These are phyloP conservation scores for Willaertia magna DNA, from an alignment of 208 protist species.

Conservation along the genomic window DNA sequence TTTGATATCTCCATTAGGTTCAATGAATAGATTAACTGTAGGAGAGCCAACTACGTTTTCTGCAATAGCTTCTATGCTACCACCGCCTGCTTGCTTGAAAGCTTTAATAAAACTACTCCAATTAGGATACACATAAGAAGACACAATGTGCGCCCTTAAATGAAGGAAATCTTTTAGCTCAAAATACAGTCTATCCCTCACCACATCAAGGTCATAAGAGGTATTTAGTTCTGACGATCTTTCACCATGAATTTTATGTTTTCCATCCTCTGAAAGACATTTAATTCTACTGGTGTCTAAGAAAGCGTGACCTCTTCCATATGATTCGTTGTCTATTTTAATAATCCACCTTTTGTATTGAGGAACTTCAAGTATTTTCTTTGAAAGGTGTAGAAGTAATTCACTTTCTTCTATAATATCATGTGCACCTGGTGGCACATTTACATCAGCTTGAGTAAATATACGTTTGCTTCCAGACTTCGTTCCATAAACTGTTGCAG, in stretches of 20 bases:
- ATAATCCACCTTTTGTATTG: constrained; percentile 59
- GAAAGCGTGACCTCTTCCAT: not conserved
- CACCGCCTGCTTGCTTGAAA: constrained; percentile 50
- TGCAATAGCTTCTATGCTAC: constrained; percentile 64
- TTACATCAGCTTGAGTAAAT: constrained; percentile 54
- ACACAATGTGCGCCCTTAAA: constrained; percentile 56
- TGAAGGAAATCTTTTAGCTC: constrained; percentile 54
- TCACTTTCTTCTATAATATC: constrained; percentile 46
- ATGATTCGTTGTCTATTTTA: constrained; percentile 51
- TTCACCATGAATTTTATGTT: not conserved
- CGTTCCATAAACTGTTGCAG: constrained; percentile 58
- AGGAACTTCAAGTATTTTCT: constrained; percentile 52
- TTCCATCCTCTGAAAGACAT: not conserved
- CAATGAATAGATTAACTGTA: constrained; percentile 65
- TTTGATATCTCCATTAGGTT: constrained; percentile 52
- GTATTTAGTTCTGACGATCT: too few relatives aligned
- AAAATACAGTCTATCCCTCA: constrained; percentile 4
- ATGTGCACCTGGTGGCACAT: constrained; percentile 43
- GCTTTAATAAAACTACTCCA: constrained; percentile 58
- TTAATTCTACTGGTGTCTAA: not conserved
- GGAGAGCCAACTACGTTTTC: constrained; percentile 36
- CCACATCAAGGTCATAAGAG: too few relatives aligned
- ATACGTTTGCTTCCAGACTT: constrained; percentile 59
- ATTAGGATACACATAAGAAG: constrained; percentile 50
- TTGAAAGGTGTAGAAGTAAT: constrained; percentile 44